These are phyloP conservation scores for Nicotiana tabacum DNA, from an alignment of 257 asterid genomes.

Conservation along the genomic window DNA sequence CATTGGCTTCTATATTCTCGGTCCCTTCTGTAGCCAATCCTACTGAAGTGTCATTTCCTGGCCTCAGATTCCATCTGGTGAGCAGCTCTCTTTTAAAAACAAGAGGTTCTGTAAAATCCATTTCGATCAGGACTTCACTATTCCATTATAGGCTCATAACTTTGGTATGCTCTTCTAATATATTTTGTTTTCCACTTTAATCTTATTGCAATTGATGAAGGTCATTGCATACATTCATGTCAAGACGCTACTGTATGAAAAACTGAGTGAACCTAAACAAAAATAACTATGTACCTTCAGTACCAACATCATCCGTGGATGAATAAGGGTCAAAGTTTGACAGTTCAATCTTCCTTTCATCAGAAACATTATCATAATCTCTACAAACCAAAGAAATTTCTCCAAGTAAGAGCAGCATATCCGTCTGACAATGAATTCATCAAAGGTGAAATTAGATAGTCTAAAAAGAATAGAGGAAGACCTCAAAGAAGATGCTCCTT, in stretches of 20 bases:
- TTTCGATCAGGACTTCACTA: slow-evolving; percentile 10
- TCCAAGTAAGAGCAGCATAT: neutral
- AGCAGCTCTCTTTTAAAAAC: slow-evolving; percentile 52
- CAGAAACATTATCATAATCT: slow-evolving; percentile 6
- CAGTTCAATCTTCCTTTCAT: slow-evolving; percentile 13
- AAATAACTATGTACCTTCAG: slow-evolving; percentile 14
- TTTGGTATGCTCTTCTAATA: neutral
- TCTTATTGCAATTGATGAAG: neutral
- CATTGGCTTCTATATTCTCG: slow-evolving; percentile 35
- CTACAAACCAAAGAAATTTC: neutral
- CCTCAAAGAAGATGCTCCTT: slow-evolving; percentile 44
- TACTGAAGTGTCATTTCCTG: slow-evolving; percentile 31
- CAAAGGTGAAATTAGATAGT: slow-evolving; percentile 3
- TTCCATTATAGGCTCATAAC: neutral
- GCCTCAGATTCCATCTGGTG: slow-evolving; percentile 43
- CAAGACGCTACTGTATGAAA: neutral
- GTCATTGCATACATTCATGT: neutral
- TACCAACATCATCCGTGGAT: neutral
- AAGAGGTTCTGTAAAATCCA: slow-evolving; percentile 40
- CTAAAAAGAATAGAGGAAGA: slow-evolving; percentile 20
- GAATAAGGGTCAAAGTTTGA: neutral
- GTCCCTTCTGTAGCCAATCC: slow-evolving; percentile 37
- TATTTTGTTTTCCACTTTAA: neutral
- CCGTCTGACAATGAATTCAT: neutral
- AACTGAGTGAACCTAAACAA: neutral